A percentile compares a stretch with the other conserved stretches of the same genome.
Conservation (phyloP, 83 land plant genomes). For the Diphasiastrum complanatum region DNA sequence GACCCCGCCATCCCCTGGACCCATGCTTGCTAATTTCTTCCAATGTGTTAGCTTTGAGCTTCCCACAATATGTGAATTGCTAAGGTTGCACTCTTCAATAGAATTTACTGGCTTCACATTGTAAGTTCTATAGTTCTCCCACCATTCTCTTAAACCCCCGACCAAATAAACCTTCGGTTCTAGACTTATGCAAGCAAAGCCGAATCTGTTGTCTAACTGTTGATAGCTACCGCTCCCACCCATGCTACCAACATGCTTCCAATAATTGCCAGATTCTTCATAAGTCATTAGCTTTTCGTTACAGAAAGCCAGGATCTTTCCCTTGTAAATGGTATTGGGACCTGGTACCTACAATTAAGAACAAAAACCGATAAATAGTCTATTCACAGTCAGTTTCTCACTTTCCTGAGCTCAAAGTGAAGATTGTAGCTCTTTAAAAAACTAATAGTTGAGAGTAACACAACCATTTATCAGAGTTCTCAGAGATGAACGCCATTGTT, state of each 20-base stretch:
- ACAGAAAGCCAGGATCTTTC: constrained; percentile 18
- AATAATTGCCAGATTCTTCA: constrained; percentile 13
- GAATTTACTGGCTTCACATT: too few species aligned
- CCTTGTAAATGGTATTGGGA: constrained; percentile 19
- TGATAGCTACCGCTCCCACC: constrained; percentile 6
- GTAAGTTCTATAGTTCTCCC: too few species aligned
- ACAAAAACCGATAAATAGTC: background rate
- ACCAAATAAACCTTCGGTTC: constrained; percentile 21
- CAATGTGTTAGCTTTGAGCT: too few species aligned
- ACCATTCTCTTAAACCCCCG: constrained; percentile 21
- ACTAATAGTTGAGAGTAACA: too few species aligned
- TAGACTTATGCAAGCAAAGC: constrained; percentile 29
- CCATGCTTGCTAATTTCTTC: too few species aligned
- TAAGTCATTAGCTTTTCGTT: constrained; percentile 20
- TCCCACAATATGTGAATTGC: too few species aligned
- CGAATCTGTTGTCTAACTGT: constrained; percentile 15
- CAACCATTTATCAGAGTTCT: too few species aligned
- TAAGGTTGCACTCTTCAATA: too few species aligned
- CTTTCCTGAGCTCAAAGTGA: too few species aligned
- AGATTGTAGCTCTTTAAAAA: background rate
- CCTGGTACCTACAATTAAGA: constrained; percentile 21
- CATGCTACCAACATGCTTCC: constrained; percentile 19
- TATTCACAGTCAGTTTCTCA: background rate
- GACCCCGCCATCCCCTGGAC: too few species aligned
- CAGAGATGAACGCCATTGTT: too few species aligned